Percentiles rank a stretch among this genome's conserved stretches.
Conservation (phyloP, 192 early-diverging fungal genomes). For the Linnemannia hyalina region DNA sequence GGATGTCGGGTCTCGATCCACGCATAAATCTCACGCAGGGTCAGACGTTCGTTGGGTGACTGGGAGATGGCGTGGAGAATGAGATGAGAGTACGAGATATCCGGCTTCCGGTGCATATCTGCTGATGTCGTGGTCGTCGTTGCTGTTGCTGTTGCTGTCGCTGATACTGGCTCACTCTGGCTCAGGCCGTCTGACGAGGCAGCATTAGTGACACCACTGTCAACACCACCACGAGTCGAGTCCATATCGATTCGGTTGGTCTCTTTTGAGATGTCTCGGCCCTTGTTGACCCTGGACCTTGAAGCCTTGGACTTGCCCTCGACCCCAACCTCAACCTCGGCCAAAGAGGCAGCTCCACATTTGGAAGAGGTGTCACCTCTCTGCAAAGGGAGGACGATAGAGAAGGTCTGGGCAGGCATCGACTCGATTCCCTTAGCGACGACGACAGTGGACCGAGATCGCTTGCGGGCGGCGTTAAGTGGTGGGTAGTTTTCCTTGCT, state of each 20-base stretch:
- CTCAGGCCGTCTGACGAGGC: neutral
- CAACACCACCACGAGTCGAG: neutral
- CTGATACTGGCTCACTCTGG: neutral
- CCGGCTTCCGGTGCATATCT: constrained; percentile 57
- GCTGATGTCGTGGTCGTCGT: neutral
- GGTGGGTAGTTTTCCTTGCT: neutral
- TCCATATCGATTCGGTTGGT: neutral
- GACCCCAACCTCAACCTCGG: neutral
- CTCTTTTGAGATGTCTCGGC: constrained; percentile 5
- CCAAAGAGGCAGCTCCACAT: neutral
- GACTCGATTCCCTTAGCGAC: neutral
- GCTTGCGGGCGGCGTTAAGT: neutral
- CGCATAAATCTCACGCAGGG: constrained; percentile 89
- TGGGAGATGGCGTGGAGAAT: constrained; percentile 87
- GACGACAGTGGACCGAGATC: neutral
- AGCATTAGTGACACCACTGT: neutral
- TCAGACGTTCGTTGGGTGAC: constrained; percentile 71
- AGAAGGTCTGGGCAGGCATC: neutral
- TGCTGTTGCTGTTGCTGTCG: neutral
- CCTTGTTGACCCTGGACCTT: neutral
- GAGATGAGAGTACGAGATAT: constrained; percentile 85
- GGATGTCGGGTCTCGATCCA: constrained; percentile 84
- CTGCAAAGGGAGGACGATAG: neutral
- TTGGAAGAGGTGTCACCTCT: neutral
- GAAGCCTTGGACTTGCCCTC: neutral